phyloP scores from a whole-genome alignment of 2,329 filamentous ascomycete species.

The Exophiala aquamarina region DNA sequence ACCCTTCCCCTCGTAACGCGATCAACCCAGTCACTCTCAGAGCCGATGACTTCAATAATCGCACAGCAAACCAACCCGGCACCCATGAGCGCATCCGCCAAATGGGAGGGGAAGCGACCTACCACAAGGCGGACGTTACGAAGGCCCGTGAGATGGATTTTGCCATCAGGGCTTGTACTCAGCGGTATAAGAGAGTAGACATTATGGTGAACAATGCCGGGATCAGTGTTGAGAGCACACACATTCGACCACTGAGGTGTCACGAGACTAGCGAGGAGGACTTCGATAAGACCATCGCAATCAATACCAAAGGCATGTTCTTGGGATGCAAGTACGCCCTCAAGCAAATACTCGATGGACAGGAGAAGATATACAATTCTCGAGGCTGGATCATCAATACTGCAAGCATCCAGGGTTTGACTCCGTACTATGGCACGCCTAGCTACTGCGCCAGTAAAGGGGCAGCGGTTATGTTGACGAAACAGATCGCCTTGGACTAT shows the following conservation, averaged over 20 bases:
- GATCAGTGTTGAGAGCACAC: conserved; percentile 49
- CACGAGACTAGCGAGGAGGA: conserved; percentile 62
- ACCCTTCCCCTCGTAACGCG: conserved; percentile 15
- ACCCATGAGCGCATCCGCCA: conserved; percentile 26
- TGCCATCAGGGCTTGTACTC: conserved; percentile 20
- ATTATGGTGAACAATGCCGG: conserved; percentile 97
- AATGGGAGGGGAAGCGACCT: conserved; percentile 16
- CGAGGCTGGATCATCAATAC: conserved; percentile 46
- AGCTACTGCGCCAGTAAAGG: conserved; percentile 49
- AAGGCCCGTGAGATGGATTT: conserved; percentile 19
- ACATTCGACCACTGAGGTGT: conserved; percentile 14
- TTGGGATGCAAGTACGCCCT: conserved; percentile 91
- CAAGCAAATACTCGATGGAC: conserved; percentile 25
- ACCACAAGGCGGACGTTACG: conserved; percentile 20
- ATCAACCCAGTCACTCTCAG: conserved; percentile 13
- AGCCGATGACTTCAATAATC: conserved; percentile 15
- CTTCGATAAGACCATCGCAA: conserved; percentile 88
- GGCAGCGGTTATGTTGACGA: conserved; percentile 48
- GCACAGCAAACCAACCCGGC: conserved; percentile 15
- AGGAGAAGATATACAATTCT: conserved; percentile 10
- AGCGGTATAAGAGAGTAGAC: conserved; percentile 58
- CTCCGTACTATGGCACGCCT: conserved; percentile 18
- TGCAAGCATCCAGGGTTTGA: conserved; percentile 19
- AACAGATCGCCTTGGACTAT: conserved; percentile 46
- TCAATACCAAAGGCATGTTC: conserved; percentile 97